Conservation (phyloP, 257 asterid species). For the Fraxinus quadrangulata region DNA sequence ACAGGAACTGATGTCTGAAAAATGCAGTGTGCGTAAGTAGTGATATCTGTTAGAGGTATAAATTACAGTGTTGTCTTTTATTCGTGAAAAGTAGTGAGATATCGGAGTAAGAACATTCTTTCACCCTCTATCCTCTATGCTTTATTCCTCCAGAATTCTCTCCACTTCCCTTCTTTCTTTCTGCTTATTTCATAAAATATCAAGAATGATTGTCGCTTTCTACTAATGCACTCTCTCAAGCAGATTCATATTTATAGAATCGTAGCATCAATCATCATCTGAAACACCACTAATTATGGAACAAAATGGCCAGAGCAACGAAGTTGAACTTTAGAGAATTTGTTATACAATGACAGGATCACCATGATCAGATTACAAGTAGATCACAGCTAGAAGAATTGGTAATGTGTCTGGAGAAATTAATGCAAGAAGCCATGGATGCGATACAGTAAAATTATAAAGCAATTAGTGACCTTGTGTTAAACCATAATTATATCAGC, state of each 20-base stretch:
- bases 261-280: background rate
- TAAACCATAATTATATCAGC: background rate
- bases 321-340: background rate
- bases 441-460: background rate
- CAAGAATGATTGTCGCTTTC: background rate
- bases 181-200: constrained; percentile 1
- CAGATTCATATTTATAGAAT: background rate
- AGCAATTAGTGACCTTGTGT: background rate
- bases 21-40: background rate
- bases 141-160: background rate
- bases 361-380: background rate
- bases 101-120: background rate
- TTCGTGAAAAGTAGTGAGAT: background rate
- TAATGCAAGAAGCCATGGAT: background rate
- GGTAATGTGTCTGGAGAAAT: background rate
- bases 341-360: background rate
- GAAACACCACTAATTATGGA: background rate
- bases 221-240: background rate
- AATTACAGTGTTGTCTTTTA: background rate
- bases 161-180: background rate
- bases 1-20: background rate
- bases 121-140: background rate
- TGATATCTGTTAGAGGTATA: background rate
- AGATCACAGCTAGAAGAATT: background rate
- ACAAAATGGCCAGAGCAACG: background rate